Conservation (phyloP, 768 basidiomycete species). For the Lanmaoa pseudosensibilis region DNA sequence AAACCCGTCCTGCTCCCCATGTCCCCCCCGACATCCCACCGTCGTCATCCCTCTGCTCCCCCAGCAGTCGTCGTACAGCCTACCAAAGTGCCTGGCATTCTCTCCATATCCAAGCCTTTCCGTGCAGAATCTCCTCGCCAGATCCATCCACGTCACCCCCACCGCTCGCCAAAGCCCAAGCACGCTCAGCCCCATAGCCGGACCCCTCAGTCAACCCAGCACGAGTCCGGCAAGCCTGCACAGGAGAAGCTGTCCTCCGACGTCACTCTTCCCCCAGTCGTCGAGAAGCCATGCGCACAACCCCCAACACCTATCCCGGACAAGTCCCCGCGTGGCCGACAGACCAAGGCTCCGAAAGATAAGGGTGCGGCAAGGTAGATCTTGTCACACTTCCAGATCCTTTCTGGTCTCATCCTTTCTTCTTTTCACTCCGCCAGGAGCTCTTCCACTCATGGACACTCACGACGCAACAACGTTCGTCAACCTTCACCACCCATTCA, state of each 20-base stretch:
- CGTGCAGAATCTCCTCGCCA: conserved; percentile 36
- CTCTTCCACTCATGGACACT: conserved; percentile 43
- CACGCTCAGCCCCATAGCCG: conserved; percentile 19
- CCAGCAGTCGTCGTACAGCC: conserved; percentile 68
- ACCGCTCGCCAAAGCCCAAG: conserved; percentile 40
- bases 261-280: conserved; percentile 33
- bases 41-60: conserved; percentile 69
- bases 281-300: conserved; percentile 28
- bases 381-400: neutral
- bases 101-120: conserved; percentile 63
- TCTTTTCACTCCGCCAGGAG: conserved; percentile 36
- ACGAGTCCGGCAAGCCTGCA: conserved; percentile 34
- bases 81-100: conserved; percentile 70
- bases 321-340: conserved; percentile 35
- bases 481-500: conserved; percentile 62
- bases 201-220: conserved; percentile 24
- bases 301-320: conserved; percentile 25
- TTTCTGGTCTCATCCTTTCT: conserved; percentile 5
- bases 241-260: conserved; percentile 28
- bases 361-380: conserved; percentile 44
- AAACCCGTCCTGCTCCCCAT: conserved; percentile 36
- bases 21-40: conserved; percentile 43
- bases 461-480: conserved; percentile 53
- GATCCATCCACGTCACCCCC: conserved; percentile 34
- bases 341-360: conserved; percentile 42